Percentiles rank a stretch among this genome's conserved stretches.
Evolutionary conservation across 2,329 filamentous ascomycete species (phyloP).

Genomic region (Diaporthe longicolla): DNA sequence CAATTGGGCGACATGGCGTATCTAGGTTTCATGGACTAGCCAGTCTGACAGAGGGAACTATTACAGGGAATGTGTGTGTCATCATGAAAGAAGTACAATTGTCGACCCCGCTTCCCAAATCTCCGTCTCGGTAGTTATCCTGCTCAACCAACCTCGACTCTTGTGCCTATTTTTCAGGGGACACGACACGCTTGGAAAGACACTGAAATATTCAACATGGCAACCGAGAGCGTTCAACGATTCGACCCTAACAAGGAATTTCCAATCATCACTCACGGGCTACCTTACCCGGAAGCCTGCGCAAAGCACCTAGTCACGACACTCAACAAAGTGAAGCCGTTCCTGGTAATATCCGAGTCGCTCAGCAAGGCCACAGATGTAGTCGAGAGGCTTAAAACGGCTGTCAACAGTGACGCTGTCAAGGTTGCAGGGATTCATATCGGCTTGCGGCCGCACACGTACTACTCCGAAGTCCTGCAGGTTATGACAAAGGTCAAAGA

Average conservation of each 20-base stretch:
- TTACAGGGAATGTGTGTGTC: neutral
- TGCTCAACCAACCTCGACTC: neutral
- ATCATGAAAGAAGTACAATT: neutral
- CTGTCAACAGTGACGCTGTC: constrained; percentile 29
- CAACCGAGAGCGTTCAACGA: constrained; percentile 39
- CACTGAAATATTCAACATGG: constrained; percentile 1
- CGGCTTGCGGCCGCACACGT: constrained; percentile 45
- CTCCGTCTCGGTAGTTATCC: constrained; percentile 6
- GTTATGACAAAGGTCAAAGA: constrained; percentile 37
- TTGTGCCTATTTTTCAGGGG: no score
- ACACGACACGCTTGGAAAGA: neutral
- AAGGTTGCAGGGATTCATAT: constrained; percentile 39
- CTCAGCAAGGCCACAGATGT: constrained; percentile 44
- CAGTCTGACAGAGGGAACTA: neutral
- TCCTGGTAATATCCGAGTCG: constrained; percentile 44
- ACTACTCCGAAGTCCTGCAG: constrained; percentile 44
- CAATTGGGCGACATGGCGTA: neutral
- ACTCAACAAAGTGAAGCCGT: constrained; percentile 40
- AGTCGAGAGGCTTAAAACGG: constrained; percentile 39
- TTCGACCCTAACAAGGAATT: constrained; percentile 38
- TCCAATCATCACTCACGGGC: constrained; percentile 42
- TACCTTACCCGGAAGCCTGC: constrained; percentile 43
- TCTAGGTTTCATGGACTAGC: constrained; percentile 1
- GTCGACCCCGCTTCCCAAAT: constrained; percentile 2
- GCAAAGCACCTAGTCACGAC: constrained; percentile 41